Percentiles rank a stretch among this genome's conserved stretches.
Conservation (phyloP, 495 filamentous ascomycete species). For the Penicillium nucicola region DNA sequence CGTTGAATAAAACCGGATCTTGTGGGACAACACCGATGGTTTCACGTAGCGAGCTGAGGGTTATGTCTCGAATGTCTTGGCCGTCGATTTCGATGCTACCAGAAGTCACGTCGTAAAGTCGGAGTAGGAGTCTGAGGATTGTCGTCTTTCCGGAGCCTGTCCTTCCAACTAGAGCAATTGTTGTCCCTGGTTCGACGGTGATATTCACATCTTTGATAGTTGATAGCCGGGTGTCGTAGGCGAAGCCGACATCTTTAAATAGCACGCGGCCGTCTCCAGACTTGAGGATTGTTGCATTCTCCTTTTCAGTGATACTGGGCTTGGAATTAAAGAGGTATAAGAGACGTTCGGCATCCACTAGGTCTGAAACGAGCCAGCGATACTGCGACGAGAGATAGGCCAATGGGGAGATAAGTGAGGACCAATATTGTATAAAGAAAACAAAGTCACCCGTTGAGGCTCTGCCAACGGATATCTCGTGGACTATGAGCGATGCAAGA, state of each 20-base stretch:
- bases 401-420: slow-evolving; percentile 7
- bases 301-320: slow-evolving; percentile 56
- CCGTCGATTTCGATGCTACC: slow-evolving; percentile 71
- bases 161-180: slow-evolving; percentile 72
- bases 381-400: slow-evolving; percentile 13
- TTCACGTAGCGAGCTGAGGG: slow-evolving; percentile 60
- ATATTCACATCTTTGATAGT: slow-evolving; percentile 66
- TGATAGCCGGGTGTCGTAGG: slow-evolving; percentile 66
- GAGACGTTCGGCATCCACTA: slow-evolving; percentile 22
- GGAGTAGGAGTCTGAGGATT: slow-evolving; percentile 66
- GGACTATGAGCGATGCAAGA: slow-evolving; percentile 7
- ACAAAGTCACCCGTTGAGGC: slow-evolving; percentile 17
- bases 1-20: slow-evolving; percentile 67
- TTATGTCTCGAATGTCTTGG: slow-evolving; percentile 68
- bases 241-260: slow-evolving; percentile 65
- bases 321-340: slow-evolving; percentile 44
- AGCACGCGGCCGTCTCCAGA: slow-evolving; percentile 48
- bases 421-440: slow-evolving; percentile 18
- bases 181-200: slow-evolving; percentile 51
- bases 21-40: slow-evolving; percentile 70
- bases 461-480: slow-evolving; percentile 9
- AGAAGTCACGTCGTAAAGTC: slow-evolving; percentile 65
- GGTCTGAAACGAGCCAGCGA: slow-evolving; percentile 14
- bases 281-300: slow-evolving; percentile 53
- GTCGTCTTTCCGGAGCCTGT: slow-evolving; percentile 77